Percentiles rank a stretch among this genome's conserved stretches.
Evolutionary conservation across 108 stramenopile genomes (phyloP).

Genomic region (Skeletonema costatum): DNA sequence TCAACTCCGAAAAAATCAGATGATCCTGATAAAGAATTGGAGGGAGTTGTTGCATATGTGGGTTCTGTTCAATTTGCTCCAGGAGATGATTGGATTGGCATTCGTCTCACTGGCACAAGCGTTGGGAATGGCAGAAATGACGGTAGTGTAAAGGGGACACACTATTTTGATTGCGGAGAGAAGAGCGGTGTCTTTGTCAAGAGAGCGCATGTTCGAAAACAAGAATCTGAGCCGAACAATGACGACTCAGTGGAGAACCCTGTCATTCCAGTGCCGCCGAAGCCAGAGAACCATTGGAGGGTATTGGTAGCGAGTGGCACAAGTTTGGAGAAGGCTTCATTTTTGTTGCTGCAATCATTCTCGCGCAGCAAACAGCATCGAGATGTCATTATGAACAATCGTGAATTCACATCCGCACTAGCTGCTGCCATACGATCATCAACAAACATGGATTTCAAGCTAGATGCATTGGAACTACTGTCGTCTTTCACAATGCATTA

Average conservation of each 20-base stretch:
- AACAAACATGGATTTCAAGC: conserved; percentile 5
- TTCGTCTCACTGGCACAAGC: conserved; percentile 71
- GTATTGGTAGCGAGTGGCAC: conserved; percentile 8
- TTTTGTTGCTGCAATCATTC: conserved; percentile 14
- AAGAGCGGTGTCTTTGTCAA: conserved; percentile 39
- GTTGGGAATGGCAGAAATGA: conserved; percentile 40
- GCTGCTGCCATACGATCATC: conserved; percentile 12
- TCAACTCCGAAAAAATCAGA: not conserved
- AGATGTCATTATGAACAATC: conserved; percentile 14
- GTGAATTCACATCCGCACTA: conserved; percentile 6
- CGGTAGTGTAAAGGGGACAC: conserved; percentile 8
- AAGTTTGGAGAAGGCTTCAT: conserved; percentile 25
- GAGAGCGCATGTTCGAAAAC: conserved; percentile 13
- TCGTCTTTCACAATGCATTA: conserved; percentile 10
- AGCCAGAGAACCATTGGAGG: conserved; percentile 3
- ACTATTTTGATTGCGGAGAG: conserved; percentile 27
- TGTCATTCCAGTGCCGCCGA: not conserved
- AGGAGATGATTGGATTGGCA: conserved; percentile 80
- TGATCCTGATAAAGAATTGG: conserved; percentile 25
- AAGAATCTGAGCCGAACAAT: not conserved
- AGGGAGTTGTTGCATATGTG: conserved; percentile 72
- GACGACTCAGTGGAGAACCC: conserved; percentile 5
- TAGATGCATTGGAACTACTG: conserved; percentile 27
- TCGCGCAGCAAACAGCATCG: conserved; percentile 26
- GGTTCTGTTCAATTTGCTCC: conserved; percentile 70